Conservation (phyloP, 148 eudicot species). For the Cornus kousa region DNA sequence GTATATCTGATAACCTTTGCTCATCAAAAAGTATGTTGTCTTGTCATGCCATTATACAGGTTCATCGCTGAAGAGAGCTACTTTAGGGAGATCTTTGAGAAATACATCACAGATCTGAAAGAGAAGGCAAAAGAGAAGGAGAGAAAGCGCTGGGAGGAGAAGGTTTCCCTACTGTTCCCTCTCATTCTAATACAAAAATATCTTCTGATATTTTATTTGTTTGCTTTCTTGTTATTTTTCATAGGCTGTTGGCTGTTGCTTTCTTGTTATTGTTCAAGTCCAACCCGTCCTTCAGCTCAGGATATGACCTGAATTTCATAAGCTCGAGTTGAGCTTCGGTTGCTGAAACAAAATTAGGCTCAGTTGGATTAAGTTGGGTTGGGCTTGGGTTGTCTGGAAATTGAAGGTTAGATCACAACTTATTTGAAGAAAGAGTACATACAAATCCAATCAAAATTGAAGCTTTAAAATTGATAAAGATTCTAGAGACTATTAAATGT, state of each 20-base stretch:
- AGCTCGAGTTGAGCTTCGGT: neutral
- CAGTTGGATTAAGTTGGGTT: neutral
- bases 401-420: too few species aligned
- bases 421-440: too few species aligned
- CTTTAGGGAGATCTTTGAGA: constrained; percentile 62
- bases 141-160: constrained; percentile 80
- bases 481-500: too few species aligned
- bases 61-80: constrained; percentile 59
- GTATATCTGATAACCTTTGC: constrained; percentile 5
- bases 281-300: neutral
- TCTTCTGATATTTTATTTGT: constrained; percentile 1
- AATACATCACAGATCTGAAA: constrained; percentile 55
- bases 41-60: constrained; percentile 38
- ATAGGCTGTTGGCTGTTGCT: too few species aligned
- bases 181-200: neutral
- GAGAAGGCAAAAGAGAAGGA: constrained; percentile 78
- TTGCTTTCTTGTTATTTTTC: neutral
- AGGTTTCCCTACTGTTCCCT: constrained; percentile 39
- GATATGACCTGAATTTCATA: too few species aligned
- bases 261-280: neutral
- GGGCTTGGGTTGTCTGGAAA: neutral
- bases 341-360: neutral
- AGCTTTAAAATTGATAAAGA: too few species aligned
- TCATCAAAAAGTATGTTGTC: neutral
- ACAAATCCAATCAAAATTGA: too few species aligned